Conservation (phyloP, 176 grass and related monocot species). For the Bromus sterilis region DNA sequence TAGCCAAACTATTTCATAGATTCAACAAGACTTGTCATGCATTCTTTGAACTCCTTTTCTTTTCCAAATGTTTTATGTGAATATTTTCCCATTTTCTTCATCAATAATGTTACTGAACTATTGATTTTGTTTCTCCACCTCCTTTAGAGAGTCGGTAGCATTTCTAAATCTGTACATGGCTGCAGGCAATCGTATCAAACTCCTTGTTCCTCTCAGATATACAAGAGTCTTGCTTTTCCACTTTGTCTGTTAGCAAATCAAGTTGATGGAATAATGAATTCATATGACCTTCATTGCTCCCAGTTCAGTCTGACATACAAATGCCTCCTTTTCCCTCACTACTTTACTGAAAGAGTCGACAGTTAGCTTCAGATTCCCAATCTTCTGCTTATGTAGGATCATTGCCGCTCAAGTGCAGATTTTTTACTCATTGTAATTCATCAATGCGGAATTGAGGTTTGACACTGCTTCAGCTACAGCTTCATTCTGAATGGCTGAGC, state of each 20-base stretch:
- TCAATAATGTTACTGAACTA: slow-evolving; percentile 13
- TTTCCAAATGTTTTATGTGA: slow-evolving; percentile 20
- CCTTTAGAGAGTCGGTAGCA: slow-evolving; percentile 12
- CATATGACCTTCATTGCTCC: too few species aligned
- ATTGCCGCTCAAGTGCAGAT: background rate
- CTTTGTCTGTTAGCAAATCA: slow-evolving; percentile 36
- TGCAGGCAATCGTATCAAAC: slow-evolving; percentile 28
- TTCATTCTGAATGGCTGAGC: slow-evolving; percentile 27
- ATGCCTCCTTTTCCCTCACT: slow-evolving; percentile 33
- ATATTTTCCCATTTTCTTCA: slow-evolving; percentile 41
- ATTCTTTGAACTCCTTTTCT: slow-evolving; percentile 25
- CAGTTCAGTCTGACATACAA: slow-evolving; percentile 30
- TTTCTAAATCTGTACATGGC: slow-evolving; percentile 32
- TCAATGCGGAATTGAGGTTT: slow-evolving; percentile 24
- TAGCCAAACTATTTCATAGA: slow-evolving; percentile 34
- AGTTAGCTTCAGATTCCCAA: slow-evolving; percentile 27
- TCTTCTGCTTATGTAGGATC: slow-evolving; percentile 12
- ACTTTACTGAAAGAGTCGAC: slow-evolving; percentile 22
- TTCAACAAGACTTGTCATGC: slow-evolving; percentile 16
- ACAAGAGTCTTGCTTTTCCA: slow-evolving; percentile 26
- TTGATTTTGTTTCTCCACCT: slow-evolving; percentile 37
- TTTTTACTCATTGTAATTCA: slow-evolving; percentile 15
- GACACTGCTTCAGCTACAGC: slow-evolving; percentile 27
- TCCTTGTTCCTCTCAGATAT: too few species aligned
- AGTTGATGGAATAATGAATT: too few species aligned